phyloP scores from a whole-genome alignment of 805 yeast species.

The Wickerhamomyces tratensis region DNA sequence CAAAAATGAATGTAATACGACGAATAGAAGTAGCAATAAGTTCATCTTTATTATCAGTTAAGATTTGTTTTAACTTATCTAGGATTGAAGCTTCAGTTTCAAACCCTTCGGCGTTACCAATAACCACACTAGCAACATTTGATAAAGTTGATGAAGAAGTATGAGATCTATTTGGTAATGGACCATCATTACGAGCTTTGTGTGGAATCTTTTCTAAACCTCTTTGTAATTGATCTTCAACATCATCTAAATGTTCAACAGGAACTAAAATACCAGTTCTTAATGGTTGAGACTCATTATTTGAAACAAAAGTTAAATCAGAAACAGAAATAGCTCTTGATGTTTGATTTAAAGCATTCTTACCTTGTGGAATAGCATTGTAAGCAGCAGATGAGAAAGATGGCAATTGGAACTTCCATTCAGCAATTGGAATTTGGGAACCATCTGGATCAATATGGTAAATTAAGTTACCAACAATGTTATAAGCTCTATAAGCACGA shows the following conservation, averaged over 20 bases:
- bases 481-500: conserved; percentile 95
- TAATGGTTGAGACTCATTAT: conserved; percentile 52
- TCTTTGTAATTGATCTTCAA: conserved; percentile 69
- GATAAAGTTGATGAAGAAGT: conserved; percentile 32
- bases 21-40: conserved; percentile 68
- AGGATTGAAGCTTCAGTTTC: conserved; percentile 61
- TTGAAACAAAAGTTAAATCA: conserved; percentile 80
- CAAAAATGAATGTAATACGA: conserved; percentile 87
- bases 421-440: conserved; percentile 53
- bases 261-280: conserved; percentile 84
- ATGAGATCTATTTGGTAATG: conserved; percentile 40
- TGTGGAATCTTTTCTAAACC: conserved; percentile 68
- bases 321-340: conserved; percentile 83
- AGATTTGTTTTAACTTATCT: conserved; percentile 48
- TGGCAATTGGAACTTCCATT: conserved; percentile 87
- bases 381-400: conserved; percentile 61
- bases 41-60: conserved; percentile 63
- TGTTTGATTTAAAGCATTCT: conserved; percentile 34
- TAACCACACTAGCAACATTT: conserved; percentile 77
- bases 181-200: conserved; percentile 27
- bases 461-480: conserved; percentile 67
- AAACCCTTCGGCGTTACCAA: conserved; percentile 67
- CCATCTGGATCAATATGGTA: conserved; percentile 42
- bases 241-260: conserved; percentile 76
- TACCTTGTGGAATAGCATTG: conserved; percentile 53